Evolutionary conservation across 2,329 filamentous ascomycete species (phyloP).

Genomic region (Ophiostoma piceae): DNA sequence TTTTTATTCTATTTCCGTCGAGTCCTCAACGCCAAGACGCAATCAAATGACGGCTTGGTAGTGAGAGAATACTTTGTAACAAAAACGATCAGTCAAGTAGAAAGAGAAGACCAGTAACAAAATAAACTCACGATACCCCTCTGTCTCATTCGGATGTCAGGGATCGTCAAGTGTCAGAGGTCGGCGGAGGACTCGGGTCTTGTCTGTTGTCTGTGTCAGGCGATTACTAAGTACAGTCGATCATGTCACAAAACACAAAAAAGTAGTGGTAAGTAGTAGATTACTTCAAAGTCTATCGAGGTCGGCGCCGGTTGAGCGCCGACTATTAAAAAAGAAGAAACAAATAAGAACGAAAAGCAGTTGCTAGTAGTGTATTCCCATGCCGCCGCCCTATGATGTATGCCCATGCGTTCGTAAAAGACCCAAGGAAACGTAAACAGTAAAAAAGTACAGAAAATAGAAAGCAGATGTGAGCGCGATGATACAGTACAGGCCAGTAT

Average conservation of each 20-base stretch:
- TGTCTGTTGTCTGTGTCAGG: not conserved
- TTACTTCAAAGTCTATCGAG: slow-evolving; percentile 5
- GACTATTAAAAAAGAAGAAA: not conserved
- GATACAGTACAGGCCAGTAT: not conserved
- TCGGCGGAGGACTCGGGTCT: not conserved
- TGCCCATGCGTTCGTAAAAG: slow-evolving; percentile 15
- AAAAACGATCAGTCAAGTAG: not conserved
- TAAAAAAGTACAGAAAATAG: slow-evolving; percentile 11
- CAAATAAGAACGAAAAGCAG: not conserved
- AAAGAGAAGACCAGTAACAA: not conserved
- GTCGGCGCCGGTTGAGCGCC: not conserved
- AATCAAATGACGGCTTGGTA: not conserved
- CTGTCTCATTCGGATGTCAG: slow-evolving; percentile 7
- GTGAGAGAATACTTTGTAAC: not conserved
- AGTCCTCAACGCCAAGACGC: not conserved
- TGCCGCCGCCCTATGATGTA: slow-evolving; percentile 13
- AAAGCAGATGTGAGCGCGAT: not conserved
- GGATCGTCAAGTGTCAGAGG: not conserved
- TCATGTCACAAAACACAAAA: not conserved
- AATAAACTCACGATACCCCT: not conserved
- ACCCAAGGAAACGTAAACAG: slow-evolving; percentile 4
- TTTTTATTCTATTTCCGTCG: not conserved
- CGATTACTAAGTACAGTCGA: not conserved
- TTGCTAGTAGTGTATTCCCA: slow-evolving; percentile 16
- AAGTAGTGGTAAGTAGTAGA: not conserved